These are phyloP conservation scores for Fusarium secorum DNA, from an alignment of 2,329 filamentous ascomycete genomes.

Conservation along the genomic window DNA sequence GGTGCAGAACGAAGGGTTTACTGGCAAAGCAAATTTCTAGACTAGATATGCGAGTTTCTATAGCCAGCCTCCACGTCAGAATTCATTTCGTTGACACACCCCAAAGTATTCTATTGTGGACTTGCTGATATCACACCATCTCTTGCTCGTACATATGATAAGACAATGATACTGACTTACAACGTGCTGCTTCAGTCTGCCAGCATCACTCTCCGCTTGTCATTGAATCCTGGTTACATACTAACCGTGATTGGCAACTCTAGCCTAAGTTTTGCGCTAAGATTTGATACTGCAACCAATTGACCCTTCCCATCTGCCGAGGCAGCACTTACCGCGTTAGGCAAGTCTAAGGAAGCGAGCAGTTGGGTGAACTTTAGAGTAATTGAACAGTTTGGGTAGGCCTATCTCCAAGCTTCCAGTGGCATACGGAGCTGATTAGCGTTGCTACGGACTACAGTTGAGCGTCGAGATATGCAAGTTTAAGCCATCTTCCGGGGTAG, in stretches of 20 bases:
- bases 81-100: not conserved
- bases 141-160: not conserved
- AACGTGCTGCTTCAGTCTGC: not conserved
- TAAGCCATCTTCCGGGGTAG: too few species aligned
- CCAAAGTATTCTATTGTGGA: rapidly evolving
- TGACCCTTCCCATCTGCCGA: not conserved
- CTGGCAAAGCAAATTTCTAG: not conserved
- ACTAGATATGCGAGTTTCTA: too few species aligned
- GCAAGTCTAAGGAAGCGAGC: not conserved
- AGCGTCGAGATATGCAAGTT: not conserved
- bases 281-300: not conserved
- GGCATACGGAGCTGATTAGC: not conserved
- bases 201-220: not conserved
- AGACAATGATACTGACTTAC: not conserved
- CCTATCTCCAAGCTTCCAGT: not conserved
- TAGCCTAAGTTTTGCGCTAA: not conserved
- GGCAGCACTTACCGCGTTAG: not conserved
- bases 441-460: not conserved
- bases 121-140: not conserved
- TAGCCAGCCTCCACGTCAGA: not conserved
- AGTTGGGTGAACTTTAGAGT: not conserved
- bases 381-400: not conserved
- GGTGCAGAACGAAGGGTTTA: not conserved
- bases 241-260: not conserved
- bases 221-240: not conserved